Evolutionary conservation across 208 protist genomes (phyloP).

Genomic region (Crithidia thermophila): DNA sequence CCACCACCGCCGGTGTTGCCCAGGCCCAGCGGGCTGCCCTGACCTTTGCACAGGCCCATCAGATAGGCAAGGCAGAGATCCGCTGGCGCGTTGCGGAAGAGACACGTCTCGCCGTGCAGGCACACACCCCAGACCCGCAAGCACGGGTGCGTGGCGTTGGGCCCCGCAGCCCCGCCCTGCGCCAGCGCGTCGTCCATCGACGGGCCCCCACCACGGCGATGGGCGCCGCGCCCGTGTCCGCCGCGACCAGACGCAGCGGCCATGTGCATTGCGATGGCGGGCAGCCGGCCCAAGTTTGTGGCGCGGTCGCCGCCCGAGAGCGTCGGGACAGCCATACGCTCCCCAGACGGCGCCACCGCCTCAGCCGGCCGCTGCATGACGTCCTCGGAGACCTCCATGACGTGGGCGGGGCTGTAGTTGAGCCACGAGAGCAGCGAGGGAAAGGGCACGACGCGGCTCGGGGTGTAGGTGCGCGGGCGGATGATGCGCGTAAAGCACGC

Average conservation of each 20-base stretch:
- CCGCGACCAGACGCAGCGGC: constrained; percentile 23
- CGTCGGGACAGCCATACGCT: constrained; percentile 53
- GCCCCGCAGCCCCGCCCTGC: not conserved
- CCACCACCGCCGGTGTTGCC: not conserved
- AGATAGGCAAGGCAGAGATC: constrained; percentile 77
- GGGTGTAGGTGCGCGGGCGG: constrained; percentile 70
- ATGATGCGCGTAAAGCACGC: constrained; percentile 79
- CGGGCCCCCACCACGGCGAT: not conserved
- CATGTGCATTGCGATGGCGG: constrained; percentile 70
- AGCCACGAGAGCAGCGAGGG: constrained; percentile 87
- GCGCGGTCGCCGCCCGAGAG: constrained; percentile 47
- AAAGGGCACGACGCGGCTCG: constrained; percentile 79
- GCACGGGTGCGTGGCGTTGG: constrained; percentile 58
- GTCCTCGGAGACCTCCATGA: constrained; percentile 68
- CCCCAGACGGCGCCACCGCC: constrained; percentile 80
- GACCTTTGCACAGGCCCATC: constrained; percentile 70
- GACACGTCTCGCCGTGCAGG: constrained; percentile 70
- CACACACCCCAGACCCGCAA: constrained; percentile 75
- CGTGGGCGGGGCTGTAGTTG: constrained; percentile 69
- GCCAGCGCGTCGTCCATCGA: constrained; percentile 25
- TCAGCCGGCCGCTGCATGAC: constrained; percentile 74
- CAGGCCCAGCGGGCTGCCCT: constrained; percentile 6
- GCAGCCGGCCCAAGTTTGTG: constrained; percentile 54
- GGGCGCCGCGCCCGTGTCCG: constrained; percentile 1
- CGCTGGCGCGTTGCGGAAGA: constrained; percentile 69